A percentile compares a stretch with the other conserved stretches of the same genome.
Evolutionary conservation across 805 yeast genomes (phyloP).

Genomic region (Hermanozyma aechmeae): DNA sequence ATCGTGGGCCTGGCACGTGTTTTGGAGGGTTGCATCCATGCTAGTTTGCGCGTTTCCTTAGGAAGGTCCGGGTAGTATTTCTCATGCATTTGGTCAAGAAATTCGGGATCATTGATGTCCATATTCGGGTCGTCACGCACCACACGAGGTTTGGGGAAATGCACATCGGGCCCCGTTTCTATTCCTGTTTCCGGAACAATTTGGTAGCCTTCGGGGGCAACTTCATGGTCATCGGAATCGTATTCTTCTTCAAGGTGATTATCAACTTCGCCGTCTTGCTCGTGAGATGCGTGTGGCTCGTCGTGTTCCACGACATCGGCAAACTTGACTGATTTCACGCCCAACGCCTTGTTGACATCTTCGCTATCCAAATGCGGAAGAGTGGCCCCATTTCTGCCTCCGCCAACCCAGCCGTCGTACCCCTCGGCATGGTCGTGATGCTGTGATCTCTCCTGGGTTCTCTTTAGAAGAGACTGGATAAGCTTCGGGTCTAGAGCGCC

Average conservation of each 20-base stretch:
- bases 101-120: constrained; percentile 70
- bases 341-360: constrained; percentile 30
- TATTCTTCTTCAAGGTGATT: constrained; percentile 5
- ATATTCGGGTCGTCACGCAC: constrained; percentile 23
- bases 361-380: constrained; percentile 23
- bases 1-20: constrained; percentile 31
- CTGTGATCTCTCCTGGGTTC: constrained; percentile 41
- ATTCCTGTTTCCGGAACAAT: constrained; percentile 29
- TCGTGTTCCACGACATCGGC: no score
- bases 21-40: constrained; percentile 82
- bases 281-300: no score
- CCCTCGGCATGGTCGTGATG: constrained; percentile 32
- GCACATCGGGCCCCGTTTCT: constrained; percentile 41
- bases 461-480: constrained; percentile 45
- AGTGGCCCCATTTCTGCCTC: constrained; percentile 25
- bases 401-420: constrained; percentile 32
- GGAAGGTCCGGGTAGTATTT: constrained; percentile 89
- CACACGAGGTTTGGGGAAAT: constrained; percentile 50
- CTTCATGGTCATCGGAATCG: constrained; percentile 29
- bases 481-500: constrained; percentile 62
- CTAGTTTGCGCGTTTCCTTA: constrained; percentile 65
- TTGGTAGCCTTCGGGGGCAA: constrained; percentile 35
- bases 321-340: constrained; percentile 14
- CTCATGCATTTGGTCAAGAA: constrained; percentile 68
- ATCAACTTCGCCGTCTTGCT: constrained; percentile 5